Percentiles rank a stretch among this genome's conserved stretches.
Conservation (phyloP, 345 rosid species). For the Dimocarpus longan region DNA sequence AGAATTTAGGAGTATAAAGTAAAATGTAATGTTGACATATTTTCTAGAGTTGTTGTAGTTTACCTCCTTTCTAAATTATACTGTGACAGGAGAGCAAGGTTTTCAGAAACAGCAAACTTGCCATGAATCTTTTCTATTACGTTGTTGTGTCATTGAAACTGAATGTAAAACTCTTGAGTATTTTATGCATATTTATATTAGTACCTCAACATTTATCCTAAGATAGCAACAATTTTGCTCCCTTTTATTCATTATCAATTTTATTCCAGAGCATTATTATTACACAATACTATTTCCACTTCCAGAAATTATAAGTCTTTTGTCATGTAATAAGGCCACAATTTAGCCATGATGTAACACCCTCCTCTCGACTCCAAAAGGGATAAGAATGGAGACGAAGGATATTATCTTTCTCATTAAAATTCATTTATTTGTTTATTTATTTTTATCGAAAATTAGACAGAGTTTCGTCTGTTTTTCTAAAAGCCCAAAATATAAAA, state of each 20-base stretch:
- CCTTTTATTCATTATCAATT: neutral
- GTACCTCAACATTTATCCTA: neutral
- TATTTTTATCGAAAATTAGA: too few species aligned
- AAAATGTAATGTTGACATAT: neutral
- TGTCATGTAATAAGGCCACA: slow-evolving; percentile 10
- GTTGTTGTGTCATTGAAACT: neutral
- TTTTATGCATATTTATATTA: too few species aligned
- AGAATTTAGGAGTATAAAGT: neutral
- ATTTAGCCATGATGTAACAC: slow-evolving; percentile 1
- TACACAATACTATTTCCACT: neutral
- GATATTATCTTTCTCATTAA: too few species aligned
- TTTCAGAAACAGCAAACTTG: neutral
- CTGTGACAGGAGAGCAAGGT: neutral
- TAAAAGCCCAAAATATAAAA: too few species aligned
- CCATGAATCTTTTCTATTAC: neutral
- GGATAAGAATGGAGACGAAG: too few species aligned
- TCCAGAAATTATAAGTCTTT: slow-evolving; percentile 3
- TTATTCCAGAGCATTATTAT: neutral
- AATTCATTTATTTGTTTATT: too few species aligned
- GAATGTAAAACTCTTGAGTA: neutral
- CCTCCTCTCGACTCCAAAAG: too few species aligned
- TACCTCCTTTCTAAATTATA: neutral
- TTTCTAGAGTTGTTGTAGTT: neutral
- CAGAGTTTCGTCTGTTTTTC: too few species aligned
- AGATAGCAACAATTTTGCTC: neutral